These are phyloP conservation scores for Heliamphora pulchella DNA, from an alignment of 179 eudicot genomes.

Conservation along the genomic window DNA sequence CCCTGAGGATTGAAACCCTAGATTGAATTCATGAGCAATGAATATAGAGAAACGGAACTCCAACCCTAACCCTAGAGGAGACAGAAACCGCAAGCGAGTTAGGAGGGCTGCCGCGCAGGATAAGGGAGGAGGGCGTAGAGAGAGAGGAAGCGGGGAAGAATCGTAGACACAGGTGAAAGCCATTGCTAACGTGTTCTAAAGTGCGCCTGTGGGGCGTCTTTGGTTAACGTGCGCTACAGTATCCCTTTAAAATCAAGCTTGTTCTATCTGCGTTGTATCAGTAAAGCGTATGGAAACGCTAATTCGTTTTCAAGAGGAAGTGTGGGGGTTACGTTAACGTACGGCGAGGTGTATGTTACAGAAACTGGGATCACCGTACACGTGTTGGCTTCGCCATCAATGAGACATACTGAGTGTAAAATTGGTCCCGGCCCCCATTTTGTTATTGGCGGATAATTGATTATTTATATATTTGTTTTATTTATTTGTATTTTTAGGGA, in stretches of 20 bases:
- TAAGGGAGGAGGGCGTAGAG: slow-evolving; percentile 32
- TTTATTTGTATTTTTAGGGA: no score
- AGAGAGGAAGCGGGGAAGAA: slow-evolving; percentile 17
- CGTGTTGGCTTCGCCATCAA: neutral
- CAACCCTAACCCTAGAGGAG: slow-evolving; percentile 37
- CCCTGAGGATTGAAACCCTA: slow-evolving; percentile 12
- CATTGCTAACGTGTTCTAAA: slow-evolving; percentile 28
- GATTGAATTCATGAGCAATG: neutral
- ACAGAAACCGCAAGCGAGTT: slow-evolving; percentile 16
- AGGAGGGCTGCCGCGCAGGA: slow-evolving; percentile 32
- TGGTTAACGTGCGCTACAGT: slow-evolving; percentile 19
- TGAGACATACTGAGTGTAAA: no score
- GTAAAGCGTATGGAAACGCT: neutral
- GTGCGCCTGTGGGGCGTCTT: slow-evolving; percentile 25
- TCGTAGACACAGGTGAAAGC: slow-evolving; percentile 23
- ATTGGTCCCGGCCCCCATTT: no score
- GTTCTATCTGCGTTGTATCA: neutral
- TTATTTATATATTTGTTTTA: no score
- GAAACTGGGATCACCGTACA: neutral
- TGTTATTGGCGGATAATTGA: no score
- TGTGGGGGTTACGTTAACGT: neutral
- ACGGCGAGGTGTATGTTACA: neutral
- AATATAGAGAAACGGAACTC: neutral
- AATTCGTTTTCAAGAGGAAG: neutral
- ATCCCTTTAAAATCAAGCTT: neutral